phyloP scores from a whole-genome alignment of 1,139 yeast genomes.

The Kodamaea fungicola region DNA sequence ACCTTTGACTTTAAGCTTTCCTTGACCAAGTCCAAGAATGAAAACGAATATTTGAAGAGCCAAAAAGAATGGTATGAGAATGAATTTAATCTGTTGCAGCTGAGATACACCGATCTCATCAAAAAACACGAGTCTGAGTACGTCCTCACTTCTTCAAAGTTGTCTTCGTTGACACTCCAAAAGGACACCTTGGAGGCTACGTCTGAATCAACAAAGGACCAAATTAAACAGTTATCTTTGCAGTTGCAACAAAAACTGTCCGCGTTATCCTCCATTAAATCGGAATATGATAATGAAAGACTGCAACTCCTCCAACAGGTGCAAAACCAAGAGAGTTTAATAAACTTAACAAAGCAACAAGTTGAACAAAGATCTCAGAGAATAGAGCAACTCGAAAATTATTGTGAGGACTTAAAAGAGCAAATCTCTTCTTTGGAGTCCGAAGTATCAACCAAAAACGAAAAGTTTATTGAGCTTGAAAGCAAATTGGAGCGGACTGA shows the following conservation, averaged over 20 bases:
- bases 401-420: constrained; percentile 39
- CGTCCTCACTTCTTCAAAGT: constrained; percentile 26
- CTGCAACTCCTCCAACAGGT: constrained; percentile 59
- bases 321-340: constrained; percentile 58
- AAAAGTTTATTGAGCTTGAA: constrained; percentile 30
- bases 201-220: constrained; percentile 2
- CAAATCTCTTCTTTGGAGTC: constrained; percentile 29
- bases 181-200: constrained; percentile 19
- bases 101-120: constrained; percentile 35
- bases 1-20: constrained; percentile 41
- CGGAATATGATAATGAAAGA: constrained; percentile 8
- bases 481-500: constrained; percentile 39
- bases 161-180: constrained; percentile 25
- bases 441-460: constrained; percentile 27
- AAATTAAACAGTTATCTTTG: background rate
- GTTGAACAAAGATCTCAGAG: constrained; percentile 44
- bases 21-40: constrained; percentile 38
- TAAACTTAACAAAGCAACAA: constrained; percentile 55
- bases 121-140: constrained; percentile 40
- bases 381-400: constrained; percentile 45
- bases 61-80: constrained; percentile 49
- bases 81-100: constrained; percentile 40
- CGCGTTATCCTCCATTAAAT: constrained; percentile 27
- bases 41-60: constrained; percentile 29
- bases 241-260: constrained; percentile 46